Evolutionary conservation across 805 yeast species (phyloP).

Genomic region (Pichia scutulata): DNA sequence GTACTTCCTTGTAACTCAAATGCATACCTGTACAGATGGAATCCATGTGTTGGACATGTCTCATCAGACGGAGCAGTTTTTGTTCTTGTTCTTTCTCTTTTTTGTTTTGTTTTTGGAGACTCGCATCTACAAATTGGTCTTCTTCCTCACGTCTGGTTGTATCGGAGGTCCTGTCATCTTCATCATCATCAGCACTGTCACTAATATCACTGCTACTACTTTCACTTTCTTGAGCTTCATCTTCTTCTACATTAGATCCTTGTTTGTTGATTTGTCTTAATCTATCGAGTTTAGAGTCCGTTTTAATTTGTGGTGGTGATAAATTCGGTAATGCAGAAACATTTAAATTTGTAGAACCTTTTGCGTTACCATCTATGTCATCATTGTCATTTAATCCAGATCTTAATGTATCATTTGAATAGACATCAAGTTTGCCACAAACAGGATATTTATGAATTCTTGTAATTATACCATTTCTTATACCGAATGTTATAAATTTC

Average conservation of each 20-base stretch:
- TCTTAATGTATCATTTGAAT: conserved; percentile 15
- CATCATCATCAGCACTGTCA: not conserved
- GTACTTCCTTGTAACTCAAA: conserved; percentile 48
- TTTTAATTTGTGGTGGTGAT: not conserved
- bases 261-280: not conserved
- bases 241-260: not conserved
- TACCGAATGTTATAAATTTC: conserved; percentile 80
- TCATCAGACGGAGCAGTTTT: conserved; percentile 37
- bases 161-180: not conserved
- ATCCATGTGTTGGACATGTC: conserved; percentile 51
- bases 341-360: not conserved
- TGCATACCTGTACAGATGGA: conserved; percentile 64
- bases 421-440: conserved; percentile 32
- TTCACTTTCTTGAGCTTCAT: not conserved
- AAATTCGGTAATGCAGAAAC: not conserved
- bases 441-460: conserved; percentile 75
- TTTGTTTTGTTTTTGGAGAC: conserved; percentile 17
- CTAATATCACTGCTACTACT: not conserved
- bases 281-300: not conserved
- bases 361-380: not conserved
- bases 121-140: conserved; percentile 1
- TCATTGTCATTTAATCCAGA: not conserved
- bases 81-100: conserved; percentile 25
- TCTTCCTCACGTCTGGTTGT: conserved; percentile 3
- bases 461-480: conserved; percentile 72